Evolutionary conservation across 139 green algal genomes (phyloP).

Genomic region (Chlorella vulgaris): DNA sequence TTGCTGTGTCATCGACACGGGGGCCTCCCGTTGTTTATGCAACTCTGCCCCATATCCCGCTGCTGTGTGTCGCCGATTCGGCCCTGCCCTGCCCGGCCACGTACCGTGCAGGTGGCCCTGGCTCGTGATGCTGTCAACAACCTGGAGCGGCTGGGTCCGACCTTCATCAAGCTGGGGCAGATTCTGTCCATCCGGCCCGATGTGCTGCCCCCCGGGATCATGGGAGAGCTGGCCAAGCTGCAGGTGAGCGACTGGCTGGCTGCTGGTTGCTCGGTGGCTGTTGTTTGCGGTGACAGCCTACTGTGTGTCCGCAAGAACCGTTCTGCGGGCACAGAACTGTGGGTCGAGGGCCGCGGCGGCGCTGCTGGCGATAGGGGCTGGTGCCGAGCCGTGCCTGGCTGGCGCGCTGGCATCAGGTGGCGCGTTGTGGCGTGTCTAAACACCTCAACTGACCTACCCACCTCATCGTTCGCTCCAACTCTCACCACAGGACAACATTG

Average conservation of each 20-base stretch:
- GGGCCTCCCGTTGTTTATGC: too few relatives aligned
- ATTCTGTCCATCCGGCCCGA: conserved; percentile 85
- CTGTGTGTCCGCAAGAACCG: too few relatives aligned
- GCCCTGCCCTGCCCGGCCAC: not conserved
- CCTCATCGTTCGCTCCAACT: not conserved
- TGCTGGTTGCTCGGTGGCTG: not conserved
- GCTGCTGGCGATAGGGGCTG: too few relatives aligned
- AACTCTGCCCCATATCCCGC: not conserved
- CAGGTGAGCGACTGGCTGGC: conserved; percentile 47
- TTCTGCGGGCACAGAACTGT: too few relatives aligned
- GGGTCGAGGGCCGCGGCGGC: too few relatives aligned
- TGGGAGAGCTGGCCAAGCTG: conserved; percentile 85
- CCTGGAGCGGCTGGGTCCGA: conserved; percentile 86
- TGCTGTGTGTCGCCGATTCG: not conserved
- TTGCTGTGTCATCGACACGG: too few relatives aligned
- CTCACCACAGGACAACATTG: conserved; percentile 76
- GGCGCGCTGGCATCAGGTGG: not conserved
- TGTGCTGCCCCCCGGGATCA: conserved; percentile 81
- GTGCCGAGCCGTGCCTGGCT: too few relatives aligned
- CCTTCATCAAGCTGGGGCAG: conserved; percentile 94
- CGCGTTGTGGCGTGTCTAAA: not conserved
- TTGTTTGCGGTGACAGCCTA: too few relatives aligned
- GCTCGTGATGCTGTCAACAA: conserved; percentile 76
- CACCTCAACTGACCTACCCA: not conserved
- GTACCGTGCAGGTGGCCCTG: conserved; percentile 48